Evolutionary conservation across 1,139 yeast genomes (phyloP), one percentile per base, ranked within the genome.

Genomic region (Saccharomyces hybrid): DNA sequence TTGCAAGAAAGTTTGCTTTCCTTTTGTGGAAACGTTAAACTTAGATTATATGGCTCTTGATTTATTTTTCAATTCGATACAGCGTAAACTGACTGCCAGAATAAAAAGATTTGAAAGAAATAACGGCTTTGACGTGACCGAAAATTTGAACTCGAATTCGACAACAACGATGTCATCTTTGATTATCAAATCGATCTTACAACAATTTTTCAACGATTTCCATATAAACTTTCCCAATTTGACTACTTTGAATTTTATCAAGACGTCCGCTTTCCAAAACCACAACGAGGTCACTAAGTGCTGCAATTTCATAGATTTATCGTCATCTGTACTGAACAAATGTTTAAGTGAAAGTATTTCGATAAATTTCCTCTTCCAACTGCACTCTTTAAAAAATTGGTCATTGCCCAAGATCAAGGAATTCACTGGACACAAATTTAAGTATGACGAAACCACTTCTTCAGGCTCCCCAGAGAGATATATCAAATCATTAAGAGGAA

Each of bases 371-470:
- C 51, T 59, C 16, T 64, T 65, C 44, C 52, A 58, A 27, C 27
- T 64, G 19, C 66, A 65, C 50, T 64, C 68, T 1, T 57, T 64
- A 28, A 52, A 56, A 16, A 63, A 62, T 49, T 65, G 69, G 68
- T n/a, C 48, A 12, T 47, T 65, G 49, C 65, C 65, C 12, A 53
- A 52, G 5, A 52, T 65, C 1, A 51, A 38, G 24, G 38, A 47
- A 28, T 64, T 64, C 51, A 53, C 66, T 12, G 69, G 69, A 2
- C 68, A 65, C 49, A 50, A 63, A 11, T 62, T 65, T 48, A 61
- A 61, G 52, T 64, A 58, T 51, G 64, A 64, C 51, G 60, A 59
- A 49, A 54, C 61, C 2, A 50, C 61, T 2, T 51, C 54, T 51
- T 53, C 61, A 9, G 60, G 61, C 7, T 58, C 61, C 8, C 57